These are phyloP conservation scores for Jatropha multifida DNA, from an alignment of 441 rosid species.

Conservation along the genomic window DNA sequence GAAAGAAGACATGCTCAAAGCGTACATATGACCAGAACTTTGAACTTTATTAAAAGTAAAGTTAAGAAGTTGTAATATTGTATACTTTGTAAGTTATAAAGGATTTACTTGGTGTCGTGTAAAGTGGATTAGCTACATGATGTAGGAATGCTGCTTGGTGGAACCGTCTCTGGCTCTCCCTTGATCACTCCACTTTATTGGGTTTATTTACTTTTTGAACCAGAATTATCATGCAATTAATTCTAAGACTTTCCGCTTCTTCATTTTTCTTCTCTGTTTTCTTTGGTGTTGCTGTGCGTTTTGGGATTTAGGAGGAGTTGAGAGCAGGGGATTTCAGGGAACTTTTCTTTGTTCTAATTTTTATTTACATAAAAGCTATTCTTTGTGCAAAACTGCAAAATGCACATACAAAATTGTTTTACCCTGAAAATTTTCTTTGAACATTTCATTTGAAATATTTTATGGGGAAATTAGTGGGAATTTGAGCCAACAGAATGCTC, in stretches of 20 bases:
- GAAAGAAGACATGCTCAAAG: background rate
- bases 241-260: background rate
- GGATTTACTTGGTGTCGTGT: background rate
- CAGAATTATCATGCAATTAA: background rate
- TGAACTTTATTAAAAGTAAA: background rate
- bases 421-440: background rate
- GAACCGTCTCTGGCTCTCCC: background rate
- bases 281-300: background rate
- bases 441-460: background rate
- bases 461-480: background rate
- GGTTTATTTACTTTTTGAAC: background rate
- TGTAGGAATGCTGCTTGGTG: background rate
- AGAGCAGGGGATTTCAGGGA: no score
- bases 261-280: background rate
- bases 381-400: background rate
- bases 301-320: background rate
- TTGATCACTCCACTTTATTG: background rate
- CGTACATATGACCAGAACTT: background rate
- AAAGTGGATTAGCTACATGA: background rate
- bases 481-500: background rate
- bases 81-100: background rate
- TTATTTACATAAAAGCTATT: background rate
- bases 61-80: background rate
- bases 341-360: no score
- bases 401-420: background rate